Percentiles rank a stretch among this genome's conserved stretches.
Conservation (phyloP, 2,329 filamentous ascomycete species). For the Fusarium abutilonis region DNA sequence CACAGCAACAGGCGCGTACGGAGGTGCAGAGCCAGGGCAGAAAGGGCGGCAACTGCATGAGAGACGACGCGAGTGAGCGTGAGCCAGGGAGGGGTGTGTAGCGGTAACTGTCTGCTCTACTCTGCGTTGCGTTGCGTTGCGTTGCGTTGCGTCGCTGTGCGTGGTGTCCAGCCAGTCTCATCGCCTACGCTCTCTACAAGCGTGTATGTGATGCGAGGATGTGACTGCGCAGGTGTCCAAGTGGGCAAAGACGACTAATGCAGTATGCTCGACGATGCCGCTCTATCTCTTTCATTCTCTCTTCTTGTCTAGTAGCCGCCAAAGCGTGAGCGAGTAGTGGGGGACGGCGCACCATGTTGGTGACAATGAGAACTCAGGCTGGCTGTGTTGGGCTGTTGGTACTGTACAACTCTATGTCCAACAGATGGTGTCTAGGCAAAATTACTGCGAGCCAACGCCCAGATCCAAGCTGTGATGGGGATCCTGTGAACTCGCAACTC, state of each 20-base stretch:
- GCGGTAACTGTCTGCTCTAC: constrained; percentile 4
- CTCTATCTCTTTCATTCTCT: constrained; percentile 25
- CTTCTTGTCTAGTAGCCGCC: constrained; percentile 18
- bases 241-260: constrained; percentile 33
- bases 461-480: constrained; percentile 26
- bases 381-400: constrained; percentile 15
- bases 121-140: not conserved
- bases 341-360: constrained; percentile 25
- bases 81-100: constrained; percentile 30
- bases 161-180: constrained; percentile 14
- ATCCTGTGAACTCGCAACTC: constrained; percentile 18
- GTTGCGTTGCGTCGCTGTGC: constrained; percentile 1
- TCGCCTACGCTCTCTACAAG: constrained; percentile 23
- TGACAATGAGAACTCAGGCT: constrained; percentile 18
- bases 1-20: constrained; percentile 32
- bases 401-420: constrained; percentile 3
- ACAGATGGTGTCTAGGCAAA: constrained; percentile 23
- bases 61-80: constrained; percentile 22
- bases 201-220: constrained; percentile 31
- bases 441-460: constrained; percentile 31
- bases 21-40: constrained; percentile 28
- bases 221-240: constrained; percentile 33
- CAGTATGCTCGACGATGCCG: constrained; percentile 40
- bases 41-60: constrained; percentile 35
- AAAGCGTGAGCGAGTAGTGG: constrained; percentile 4